Evolutionary conservation across 164 flowering plant genomes (phyloP), one percentile per base, ranked within the genome.

Genomic region (Magnolia sinica): DNA sequence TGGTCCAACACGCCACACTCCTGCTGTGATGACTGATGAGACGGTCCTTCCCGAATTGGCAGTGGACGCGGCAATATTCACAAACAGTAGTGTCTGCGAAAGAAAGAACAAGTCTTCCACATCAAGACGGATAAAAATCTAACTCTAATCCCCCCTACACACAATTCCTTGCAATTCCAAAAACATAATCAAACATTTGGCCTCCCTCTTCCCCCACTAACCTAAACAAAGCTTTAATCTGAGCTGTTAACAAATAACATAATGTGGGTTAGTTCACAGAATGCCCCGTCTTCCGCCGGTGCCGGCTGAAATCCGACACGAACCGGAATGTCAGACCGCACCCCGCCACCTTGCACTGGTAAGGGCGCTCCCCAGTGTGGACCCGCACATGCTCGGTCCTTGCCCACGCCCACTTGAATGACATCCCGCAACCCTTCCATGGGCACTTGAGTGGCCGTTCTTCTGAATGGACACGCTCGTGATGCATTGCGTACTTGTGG

Each of bases 321-420:
- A 88, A 96, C 80, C 99, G 87, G 86, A 96, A 96, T 66, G 91
- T 88, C 55, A 84, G 87, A 22, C 93, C 94, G 79, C 98, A 96
- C 0, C 92, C 97, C 37, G 83, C 85, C 7, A 86, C 83, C 85
- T 87, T 85, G 88, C 98, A 96, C 70, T 80, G 70, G 79, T 94
- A 96, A 0, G 99, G 98, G 27, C 91, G 84, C 80, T 90, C 97
- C n/a, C 97, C 96, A 0, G 97, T 96, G 81, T 96, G 99, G 73
- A 91, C 87, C 9, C 98, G 82, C 29, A 91, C 50, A 77, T 94
- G 98, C 83, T 96, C 98, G 0, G 94, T 94, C 79, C 95, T 82
- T 3, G 99, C 99, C 98, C 98, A 96, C 5, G 94, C 91, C 98
- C 97, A 96, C 85, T 96, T 96, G 86, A 96, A 96, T 1, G 97